These are phyloP conservation scores for Quercus bicolor DNA, from an alignment of 306 rosid genomes.

Conservation along the genomic window DNA sequence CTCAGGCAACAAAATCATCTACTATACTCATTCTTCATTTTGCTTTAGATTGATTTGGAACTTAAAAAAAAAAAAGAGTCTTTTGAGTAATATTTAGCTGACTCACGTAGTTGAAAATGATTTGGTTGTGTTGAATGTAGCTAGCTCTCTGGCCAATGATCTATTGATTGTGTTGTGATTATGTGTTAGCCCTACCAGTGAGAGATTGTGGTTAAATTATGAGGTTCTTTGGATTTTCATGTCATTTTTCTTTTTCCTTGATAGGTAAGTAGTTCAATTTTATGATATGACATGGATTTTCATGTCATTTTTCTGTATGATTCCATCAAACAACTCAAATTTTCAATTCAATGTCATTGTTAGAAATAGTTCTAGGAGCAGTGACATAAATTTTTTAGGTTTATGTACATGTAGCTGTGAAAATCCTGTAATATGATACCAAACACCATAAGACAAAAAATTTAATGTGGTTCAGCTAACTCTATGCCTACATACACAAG, in stretches of 20 bases:
- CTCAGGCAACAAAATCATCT: background rate
- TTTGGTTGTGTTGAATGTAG: background rate
- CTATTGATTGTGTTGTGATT: background rate
- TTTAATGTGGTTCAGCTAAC: too few relatives aligned
- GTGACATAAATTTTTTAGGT: too few relatives aligned
- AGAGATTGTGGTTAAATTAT: background rate
- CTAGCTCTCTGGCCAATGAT: background rate
- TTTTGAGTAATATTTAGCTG: background rate
- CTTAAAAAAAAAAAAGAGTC: background rate
- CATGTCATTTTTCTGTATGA: background rate
- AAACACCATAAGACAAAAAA: too few relatives aligned
- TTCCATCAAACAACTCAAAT: constrained; percentile 7
- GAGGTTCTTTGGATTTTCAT: constrained; percentile 4
- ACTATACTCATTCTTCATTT: background rate
- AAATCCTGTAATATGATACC: too few relatives aligned
- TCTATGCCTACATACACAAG: too few relatives aligned
- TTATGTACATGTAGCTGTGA: too few relatives aligned
- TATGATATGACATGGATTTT: constrained; percentile 2
- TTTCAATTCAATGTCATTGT: background rate
- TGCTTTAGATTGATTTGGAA: background rate
- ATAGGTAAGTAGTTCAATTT: too few relatives aligned
- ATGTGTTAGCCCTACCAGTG: background rate
- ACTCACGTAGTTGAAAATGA: background rate
- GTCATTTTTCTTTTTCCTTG: background rate
- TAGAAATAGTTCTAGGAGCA: background rate